Conservation (phyloP, 2,329 filamentous ascomycete genomes). For the Ascochyta rabiei region DNA sequence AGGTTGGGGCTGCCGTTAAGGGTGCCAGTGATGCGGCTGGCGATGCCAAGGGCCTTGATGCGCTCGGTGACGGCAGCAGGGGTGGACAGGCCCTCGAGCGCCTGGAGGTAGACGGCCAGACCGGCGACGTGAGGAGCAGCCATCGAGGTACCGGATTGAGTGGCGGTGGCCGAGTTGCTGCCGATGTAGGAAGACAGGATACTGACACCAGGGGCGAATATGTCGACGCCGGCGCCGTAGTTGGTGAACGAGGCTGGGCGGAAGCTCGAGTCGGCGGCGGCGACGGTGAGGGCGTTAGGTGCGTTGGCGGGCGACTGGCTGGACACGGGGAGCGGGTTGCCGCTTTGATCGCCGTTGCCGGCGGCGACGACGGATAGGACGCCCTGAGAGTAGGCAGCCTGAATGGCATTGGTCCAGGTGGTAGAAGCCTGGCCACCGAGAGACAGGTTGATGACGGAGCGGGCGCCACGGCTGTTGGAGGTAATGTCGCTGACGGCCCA, state of each 20-base stretch:
- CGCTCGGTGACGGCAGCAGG: constrained; percentile 22
- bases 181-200: constrained; percentile 52
- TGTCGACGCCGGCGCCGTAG: constrained; percentile 34
- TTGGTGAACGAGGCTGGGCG: constrained; percentile 36
- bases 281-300: constrained; percentile 37
- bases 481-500: constrained; percentile 32
- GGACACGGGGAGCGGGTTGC: constrained; percentile 22
- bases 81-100: constrained; percentile 44
- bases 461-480: constrained; percentile 18
- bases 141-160: constrained; percentile 65
- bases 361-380: constrained; percentile 42
- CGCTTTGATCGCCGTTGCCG: constrained; percentile 31
- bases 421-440: constrained; percentile 32
- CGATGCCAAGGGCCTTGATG: constrained; percentile 21
- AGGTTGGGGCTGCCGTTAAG: constrained; percentile 25
- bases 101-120: constrained; percentile 69
- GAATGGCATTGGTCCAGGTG: constrained; percentile 35
- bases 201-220: constrained; percentile 41
- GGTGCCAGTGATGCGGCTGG: constrained; percentile 10
- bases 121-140: constrained; percentile 70
- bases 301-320: constrained; percentile 35
- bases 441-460: constrained; percentile 38
- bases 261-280: constrained; percentile 32
- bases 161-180: constrained; percentile 43
- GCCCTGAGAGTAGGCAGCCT: constrained; percentile 27